phyloP scores from a whole-genome alignment of 371 early-diverging fungal species.

The Mucor irregularis region DNA sequence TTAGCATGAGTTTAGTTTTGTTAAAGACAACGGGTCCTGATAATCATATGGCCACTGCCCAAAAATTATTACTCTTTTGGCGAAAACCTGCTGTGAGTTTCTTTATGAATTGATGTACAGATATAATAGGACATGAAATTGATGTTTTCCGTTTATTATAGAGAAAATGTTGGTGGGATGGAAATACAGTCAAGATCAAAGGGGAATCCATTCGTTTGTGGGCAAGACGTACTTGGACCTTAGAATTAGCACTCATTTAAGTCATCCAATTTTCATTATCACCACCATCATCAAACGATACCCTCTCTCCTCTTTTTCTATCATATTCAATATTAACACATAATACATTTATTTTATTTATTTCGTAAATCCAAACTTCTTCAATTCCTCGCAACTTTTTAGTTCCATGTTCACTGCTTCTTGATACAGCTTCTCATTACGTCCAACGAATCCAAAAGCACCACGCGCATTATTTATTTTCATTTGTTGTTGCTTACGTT shows the following conservation, averaged over 20 bases:
- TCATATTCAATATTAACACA: not conserved
- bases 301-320: not conserved
- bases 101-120: not conserved
- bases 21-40: conserved; percentile 73
- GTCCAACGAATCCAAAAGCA: conserved; percentile 33
- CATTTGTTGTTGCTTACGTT: conserved; percentile 30
- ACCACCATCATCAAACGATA: not conserved
- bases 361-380: conserved; percentile 18
- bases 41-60: conserved; percentile 68
- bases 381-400: conserved; percentile 40
- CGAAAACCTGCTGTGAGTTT: conserved; percentile 71
- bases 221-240: conserved; percentile 80
- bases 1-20: conserved; percentile 65
- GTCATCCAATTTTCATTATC: not conserved
- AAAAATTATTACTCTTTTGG: conserved; percentile 75
- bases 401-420: conserved; percentile 37
- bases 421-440: conserved; percentile 40
- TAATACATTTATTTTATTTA: not conserved
- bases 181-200: conserved; percentile 59
- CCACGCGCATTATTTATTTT: conserved; percentile 39
- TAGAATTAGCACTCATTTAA: conserved; percentile 43
- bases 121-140: not conserved
- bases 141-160: conserved; percentile 14
- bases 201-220: conserved; percentile 62
- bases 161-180: conserved; percentile 87